Conservation (phyloP, 768 basidiomycete species). For the Mycena galopus region DNA sequence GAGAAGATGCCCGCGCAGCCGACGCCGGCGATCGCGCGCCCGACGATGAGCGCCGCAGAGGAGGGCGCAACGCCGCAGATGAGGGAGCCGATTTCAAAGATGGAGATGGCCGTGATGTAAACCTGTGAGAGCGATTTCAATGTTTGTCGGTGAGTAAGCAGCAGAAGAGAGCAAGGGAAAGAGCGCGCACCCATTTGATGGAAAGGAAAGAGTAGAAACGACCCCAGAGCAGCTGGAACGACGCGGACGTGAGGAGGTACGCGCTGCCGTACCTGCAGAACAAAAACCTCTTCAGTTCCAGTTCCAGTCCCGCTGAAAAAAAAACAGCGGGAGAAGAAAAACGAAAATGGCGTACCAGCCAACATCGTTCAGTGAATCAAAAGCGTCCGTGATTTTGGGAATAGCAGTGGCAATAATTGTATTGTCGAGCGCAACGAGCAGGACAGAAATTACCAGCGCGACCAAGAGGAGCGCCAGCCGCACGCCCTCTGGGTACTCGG, state of each 20-base stretch:
- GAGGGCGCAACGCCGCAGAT: conserved; percentile 52
- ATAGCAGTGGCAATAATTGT: conserved; percentile 16
- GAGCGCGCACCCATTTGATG: conserved; percentile 32
- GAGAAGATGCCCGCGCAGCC: conserved; percentile 54
- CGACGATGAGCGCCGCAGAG: conserved; percentile 51
- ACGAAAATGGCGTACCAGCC: not conserved
- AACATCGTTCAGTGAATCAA: conserved; percentile 20
- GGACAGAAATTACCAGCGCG: conserved; percentile 27
- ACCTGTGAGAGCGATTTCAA: conserved; percentile 12
- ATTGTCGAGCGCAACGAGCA: conserved; percentile 24
- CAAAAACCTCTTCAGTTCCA: no score
- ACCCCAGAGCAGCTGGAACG: conserved; percentile 25
- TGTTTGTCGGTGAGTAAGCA: no score
- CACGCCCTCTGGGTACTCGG: conserved; percentile 26
- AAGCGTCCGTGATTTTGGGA: conserved; percentile 23
- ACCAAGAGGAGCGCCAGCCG: conserved; percentile 12
- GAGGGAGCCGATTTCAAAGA: conserved; percentile 62
- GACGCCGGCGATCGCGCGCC: conserved; percentile 59
- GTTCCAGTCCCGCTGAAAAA: no score
- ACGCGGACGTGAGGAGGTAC: conserved; percentile 23
- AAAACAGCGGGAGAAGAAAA: not conserved
- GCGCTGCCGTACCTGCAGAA: conserved; percentile 15
- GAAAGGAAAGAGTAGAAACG: conserved; percentile 39
- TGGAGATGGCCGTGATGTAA: conserved; percentile 36
- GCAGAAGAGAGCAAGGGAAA: not conserved